A percentile compares a stretch with the other conserved stretches of the same genome.
Evolutionary conservation across 1,284 basidiomycete genomes (phyloP).

Genomic region (Termitomyces sp.): DNA sequence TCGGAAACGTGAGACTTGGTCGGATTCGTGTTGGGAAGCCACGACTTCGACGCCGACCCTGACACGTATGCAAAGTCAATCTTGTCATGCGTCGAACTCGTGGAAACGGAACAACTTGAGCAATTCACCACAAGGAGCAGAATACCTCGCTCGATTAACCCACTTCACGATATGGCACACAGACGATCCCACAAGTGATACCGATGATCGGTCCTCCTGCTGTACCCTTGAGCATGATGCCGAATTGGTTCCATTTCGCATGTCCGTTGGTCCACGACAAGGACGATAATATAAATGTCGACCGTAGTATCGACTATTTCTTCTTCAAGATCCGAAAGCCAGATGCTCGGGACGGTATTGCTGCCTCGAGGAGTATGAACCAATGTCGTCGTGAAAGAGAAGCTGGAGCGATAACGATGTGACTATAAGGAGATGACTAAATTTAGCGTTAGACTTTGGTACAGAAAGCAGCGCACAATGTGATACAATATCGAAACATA

Average conservation of each 20-base stretch:
- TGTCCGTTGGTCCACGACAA: slow-evolving; percentile 19
- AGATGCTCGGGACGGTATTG: not conserved
- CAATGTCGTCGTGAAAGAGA: not conserved
- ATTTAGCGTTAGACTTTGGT: not conserved
- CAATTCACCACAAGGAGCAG: slow-evolving; percentile 24
- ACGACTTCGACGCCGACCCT: no score
- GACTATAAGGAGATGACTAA: not conserved
- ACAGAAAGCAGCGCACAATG: slow-evolving; percentile 11
- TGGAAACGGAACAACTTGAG: slow-evolving; percentile 32
- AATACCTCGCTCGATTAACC: slow-evolving; percentile 29
- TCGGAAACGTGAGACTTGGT: slow-evolving; percentile 12
- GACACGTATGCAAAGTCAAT: slow-evolving; percentile 15
- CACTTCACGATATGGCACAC: slow-evolving; percentile 27
- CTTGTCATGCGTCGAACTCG: slow-evolving; percentile 24
- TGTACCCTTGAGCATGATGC: slow-evolving; percentile 28
- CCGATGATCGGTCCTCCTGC: no score
- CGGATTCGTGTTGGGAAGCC: no score
- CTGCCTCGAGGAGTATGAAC: not conserved
- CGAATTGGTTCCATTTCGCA: slow-evolving; percentile 27
- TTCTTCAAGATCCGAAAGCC: slow-evolving; percentile 1
- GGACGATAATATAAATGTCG: not conserved
- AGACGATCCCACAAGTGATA: no score
- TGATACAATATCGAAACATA: not conserved
- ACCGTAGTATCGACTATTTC: not conserved
- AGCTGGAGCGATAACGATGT: not conserved